Evolutionary conservation across 495 filamentous ascomycete species (phyloP), one percentile per base, ranked within the genome.

Genomic region (Aspergillus heteromorphus): DNA sequence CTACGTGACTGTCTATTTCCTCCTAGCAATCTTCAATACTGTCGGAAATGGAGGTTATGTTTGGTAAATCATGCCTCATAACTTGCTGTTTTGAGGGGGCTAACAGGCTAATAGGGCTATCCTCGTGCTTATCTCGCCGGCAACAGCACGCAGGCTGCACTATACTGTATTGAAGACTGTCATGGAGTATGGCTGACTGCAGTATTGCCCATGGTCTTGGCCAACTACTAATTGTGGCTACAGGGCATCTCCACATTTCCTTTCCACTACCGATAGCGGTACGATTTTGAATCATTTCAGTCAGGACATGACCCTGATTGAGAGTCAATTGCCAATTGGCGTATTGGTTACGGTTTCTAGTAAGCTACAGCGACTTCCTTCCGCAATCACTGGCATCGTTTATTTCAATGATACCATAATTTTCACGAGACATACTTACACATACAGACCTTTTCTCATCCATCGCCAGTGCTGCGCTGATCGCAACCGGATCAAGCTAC

Each of bases 261-360:
- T 45, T 23, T 19, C 42, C 6, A 45, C 42, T 25, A 25, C 23
- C 8, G 42, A 45, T 14, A 45, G 42, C 20, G 42, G 42, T 19
- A 6, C 42, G 9, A 21, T 45, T 13, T 23, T 45, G 42, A 45
- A 45, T 14, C 6, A 20, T 2, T 45, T 45, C 20, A 45, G 42
- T n/a, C 42, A 45, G 42, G 42, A 45, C 42, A 45, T 45, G 42
- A 45, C 42, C 1, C 14, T 45, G 19, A 45, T 45, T 20, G 42
- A 45, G 42, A 45, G 42, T 25, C 42, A 45, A 25, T 13, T 45
- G 14, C 42, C 42, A 6, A n/a, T 45, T 14, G 42, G 42, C 20
- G 9, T 45, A 2, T n/a, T 45, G 19, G n/a, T 45, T 10, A 27
- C 42, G 8, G 42, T 45, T 14, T 23, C 42, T 14, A 45, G 42